Evolutionary conservation across 495 filamentous ascomycete genomes (phyloP), one percentile per base, ranked within the genome.

Genomic region (Thermochaetoides thermophila): DNA sequence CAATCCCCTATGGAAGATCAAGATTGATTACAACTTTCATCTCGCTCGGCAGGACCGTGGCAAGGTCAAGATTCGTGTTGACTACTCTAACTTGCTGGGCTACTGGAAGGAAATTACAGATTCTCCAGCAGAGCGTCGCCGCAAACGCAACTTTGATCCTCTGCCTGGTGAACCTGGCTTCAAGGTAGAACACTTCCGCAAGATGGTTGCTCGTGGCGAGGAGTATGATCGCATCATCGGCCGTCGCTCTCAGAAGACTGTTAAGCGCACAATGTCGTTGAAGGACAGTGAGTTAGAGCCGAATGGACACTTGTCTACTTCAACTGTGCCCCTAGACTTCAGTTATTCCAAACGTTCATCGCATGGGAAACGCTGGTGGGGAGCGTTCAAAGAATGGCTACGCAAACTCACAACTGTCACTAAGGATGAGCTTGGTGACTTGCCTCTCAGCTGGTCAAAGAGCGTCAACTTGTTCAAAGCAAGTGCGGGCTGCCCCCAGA

Each of bases 11-110:
- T 57, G 53, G 17, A 41, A 52, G 25, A 23, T 61, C 3, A 51
- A 46, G 5, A 55, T 57, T 20, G 56, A 56, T 34, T 62, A 53
- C 21, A 39, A 59, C 31, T 57, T 57, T 29, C 3, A 16, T 2
- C 8, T 7, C 6, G 27, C 28, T n/a, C 6, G 6, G 21, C 21
- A 6, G 6, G 7, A 32, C n/a, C 29, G 22, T 11, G 37, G 34
- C 29, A 5, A n/a, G 23, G 24, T 14, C 11, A n/a, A 19, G 5
- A 29, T 39, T 23, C 37, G 37, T 30, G 19, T 39, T 30, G 37
- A 39, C 37, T 39, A 18, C 29, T 32, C 37, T 14, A 39, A 39
- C 24, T 17, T 39, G 16, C 37, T 33, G 11, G 30, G 16, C 16
- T 39, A 39, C 37, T 39, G 37, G 37, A 21, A 33, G 3, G 37